Evolutionary conservation across 305 asterid genomes (phyloP).

Genomic region (Fraxinus velutina): DNA sequence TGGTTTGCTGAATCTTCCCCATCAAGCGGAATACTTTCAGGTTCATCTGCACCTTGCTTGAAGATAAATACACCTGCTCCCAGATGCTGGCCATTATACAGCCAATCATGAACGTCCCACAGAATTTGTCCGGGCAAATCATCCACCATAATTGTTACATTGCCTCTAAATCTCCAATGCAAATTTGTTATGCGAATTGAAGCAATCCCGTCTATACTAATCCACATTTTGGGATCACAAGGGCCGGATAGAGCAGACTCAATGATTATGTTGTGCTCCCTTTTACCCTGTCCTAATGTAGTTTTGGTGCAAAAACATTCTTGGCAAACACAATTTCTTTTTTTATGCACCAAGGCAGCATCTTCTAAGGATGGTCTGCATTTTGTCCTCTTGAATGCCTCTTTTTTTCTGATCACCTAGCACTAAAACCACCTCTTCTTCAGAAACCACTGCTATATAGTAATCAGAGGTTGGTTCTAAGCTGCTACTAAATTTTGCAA

Average conservation of each 20-base stretch:
- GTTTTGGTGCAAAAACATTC: slow-evolving; percentile 68
- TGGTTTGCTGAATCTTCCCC: slow-evolving; percentile 21
- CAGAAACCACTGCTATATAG: slow-evolving; percentile 62
- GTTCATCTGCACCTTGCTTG: too few relatives aligned
- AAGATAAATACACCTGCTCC: too few relatives aligned
- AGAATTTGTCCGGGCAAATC: too few relatives aligned
- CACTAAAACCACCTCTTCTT: slow-evolving; percentile 48
- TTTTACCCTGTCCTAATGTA: slow-evolving; percentile 49
- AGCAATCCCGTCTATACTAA: slow-evolving; percentile 62
- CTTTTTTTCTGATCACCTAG: slow-evolving; percentile 69
- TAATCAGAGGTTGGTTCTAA: slow-evolving; percentile 64
- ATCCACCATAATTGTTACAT: slow-evolving; percentile 42
- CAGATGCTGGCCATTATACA: too few relatives aligned
- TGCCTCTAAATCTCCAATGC: slow-evolving; percentile 90
- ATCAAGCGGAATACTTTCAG: not conserved
- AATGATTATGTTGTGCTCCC: slow-evolving; percentile 59
- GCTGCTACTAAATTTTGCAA: slow-evolving; percentile 52
- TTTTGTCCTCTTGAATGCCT: slow-evolving; percentile 61
- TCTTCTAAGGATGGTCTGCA: slow-evolving; percentile 37
- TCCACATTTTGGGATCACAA: slow-evolving; percentile 76
- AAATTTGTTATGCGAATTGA: slow-evolving; percentile 56
- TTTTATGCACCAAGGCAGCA: slow-evolving; percentile 52
- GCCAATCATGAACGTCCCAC: too few relatives aligned
- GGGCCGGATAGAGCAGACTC: slow-evolving; percentile 52
- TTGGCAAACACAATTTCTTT: slow-evolving; percentile 67